Evolutionary conservation across 2,329 filamentous ascomycete species (phyloP).

Genomic region (Hymenoscyphus albidus): DNA sequence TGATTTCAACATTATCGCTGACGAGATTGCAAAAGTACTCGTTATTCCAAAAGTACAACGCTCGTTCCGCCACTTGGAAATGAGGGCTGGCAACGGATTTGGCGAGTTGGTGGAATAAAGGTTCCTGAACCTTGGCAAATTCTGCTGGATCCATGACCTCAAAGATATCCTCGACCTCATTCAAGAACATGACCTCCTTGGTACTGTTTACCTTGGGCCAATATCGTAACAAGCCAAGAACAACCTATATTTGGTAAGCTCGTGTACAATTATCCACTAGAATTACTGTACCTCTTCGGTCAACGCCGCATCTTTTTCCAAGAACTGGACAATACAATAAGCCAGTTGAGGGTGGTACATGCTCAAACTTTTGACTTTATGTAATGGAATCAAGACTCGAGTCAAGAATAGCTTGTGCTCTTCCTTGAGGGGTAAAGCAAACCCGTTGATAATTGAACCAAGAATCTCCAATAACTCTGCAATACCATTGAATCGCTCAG

Average conservation of each 20-base stretch:
- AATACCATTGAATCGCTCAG: slow-evolving; percentile 69
- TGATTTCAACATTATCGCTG: slow-evolving; percentile 97
- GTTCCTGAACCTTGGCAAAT: slow-evolving; percentile 97
- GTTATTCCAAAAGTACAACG: slow-evolving; percentile 99
- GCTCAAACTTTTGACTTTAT: slow-evolving; percentile 98
- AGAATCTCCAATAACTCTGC: slow-evolving; percentile 29
- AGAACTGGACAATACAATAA: slow-evolving; percentile 97
- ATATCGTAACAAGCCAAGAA: slow-evolving; percentile 88
- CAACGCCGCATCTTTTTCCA: slow-evolving; percentile 94
- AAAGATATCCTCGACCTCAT: slow-evolving; percentile 98
- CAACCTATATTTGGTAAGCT: slow-evolving; percentile 56
- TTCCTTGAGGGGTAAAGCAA: slow-evolving; percentile 92
- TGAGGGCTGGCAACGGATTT: slow-evolving; percentile 98
- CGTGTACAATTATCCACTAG: slow-evolving; percentile 3
- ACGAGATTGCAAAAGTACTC: slow-evolving; percentile 99
- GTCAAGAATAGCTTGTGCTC: slow-evolving; percentile 98
- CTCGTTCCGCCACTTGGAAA: slow-evolving; percentile 96
- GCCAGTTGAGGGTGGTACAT: slow-evolving; percentile 99
- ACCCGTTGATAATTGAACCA: slow-evolving; percentile 98
- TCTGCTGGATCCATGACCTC: slow-evolving; percentile 99
- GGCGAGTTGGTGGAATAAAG: slow-evolving; percentile 92
- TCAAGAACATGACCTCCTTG: slow-evolving; percentile 99
- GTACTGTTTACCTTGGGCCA: slow-evolving; percentile 99
- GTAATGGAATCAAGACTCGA: slow-evolving; percentile 83
- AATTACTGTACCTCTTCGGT: slow-evolving; percentile 79